phyloP scores from a whole-genome alignment of 2,329 filamentous ascomycete species.

The Zarea fungicola region DNA sequence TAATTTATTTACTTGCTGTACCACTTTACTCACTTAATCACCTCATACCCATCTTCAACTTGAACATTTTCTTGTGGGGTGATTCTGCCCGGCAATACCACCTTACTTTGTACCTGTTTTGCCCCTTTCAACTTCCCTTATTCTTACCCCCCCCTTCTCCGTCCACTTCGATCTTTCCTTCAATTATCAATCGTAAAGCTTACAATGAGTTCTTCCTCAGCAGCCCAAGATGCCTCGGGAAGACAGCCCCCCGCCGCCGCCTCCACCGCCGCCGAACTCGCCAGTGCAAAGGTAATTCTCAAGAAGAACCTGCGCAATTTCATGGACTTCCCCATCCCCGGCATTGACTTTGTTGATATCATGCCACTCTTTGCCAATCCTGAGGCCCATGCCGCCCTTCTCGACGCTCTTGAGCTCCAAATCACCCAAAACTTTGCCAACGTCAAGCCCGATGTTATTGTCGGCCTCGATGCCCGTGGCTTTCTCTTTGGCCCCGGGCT shows the following conservation, averaged over 20 bases:
- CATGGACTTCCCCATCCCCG: conserved; percentile 84
- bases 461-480: conserved; percentile 88
- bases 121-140: neutral
- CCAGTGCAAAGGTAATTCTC: conserved; percentile 67
- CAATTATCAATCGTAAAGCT: too few relatives aligned
- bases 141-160: neutral
- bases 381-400: conserved; percentile 65
- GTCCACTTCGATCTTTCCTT: neutral
- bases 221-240: conserved; percentile 54
- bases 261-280: conserved; percentile 59
- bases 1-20: neutral
- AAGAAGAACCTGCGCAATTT: conserved; percentile 73
- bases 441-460: conserved; percentile 76
- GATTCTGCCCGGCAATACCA: conserved; percentile 8
- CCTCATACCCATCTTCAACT: conserved; percentile 5
- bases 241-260: conserved; percentile 57
- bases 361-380: conserved; percentile 88
- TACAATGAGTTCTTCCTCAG: conserved; percentile 26
- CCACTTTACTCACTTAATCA: conserved; percentile 11
- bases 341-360: conserved; percentile 97
- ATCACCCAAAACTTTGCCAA: conserved; percentile 57
- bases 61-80: neutral
- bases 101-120: conserved; percentile 2
- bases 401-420: conserved; percentile 82
- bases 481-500: conserved; percentile 93